These are phyloP conservation scores for Ashbya aceris DNA, from an alignment of 1,139 yeast genomes.

Conservation along the genomic window DNA sequence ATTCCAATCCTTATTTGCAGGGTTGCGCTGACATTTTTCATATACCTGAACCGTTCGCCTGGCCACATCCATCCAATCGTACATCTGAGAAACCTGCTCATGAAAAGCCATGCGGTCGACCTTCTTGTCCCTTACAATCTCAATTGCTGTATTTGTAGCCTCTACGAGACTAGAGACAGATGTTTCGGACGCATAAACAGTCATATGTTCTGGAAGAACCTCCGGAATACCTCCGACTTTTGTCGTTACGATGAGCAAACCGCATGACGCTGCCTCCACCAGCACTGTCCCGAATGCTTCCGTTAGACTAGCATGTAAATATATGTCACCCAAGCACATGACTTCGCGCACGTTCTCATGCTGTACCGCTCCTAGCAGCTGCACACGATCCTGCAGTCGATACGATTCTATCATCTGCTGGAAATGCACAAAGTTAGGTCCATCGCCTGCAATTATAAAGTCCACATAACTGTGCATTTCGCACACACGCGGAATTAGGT, in stretches of 20 bases:
- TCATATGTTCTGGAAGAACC: conserved; percentile 88
- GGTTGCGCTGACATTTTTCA: conserved; percentile 32
- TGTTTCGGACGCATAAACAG: conserved; percentile 74
- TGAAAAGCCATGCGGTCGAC: conserved; percentile 75
- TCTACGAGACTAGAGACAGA: conserved; percentile 70
- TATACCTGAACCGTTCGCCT: conserved; percentile 77
- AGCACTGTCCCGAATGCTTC: conserved; percentile 98
- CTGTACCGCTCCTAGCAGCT: conserved; percentile 73
- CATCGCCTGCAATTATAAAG: conserved; percentile 91
- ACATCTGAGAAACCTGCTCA: conserved; percentile 67
- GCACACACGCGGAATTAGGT: conserved; percentile 81
- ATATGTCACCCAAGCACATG: conserved; percentile 90
- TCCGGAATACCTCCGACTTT: conserved; percentile 98
- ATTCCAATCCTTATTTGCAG: conserved; percentile 41
- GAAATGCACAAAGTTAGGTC: conserved; percentile 86
- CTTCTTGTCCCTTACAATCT: conserved; percentile 43
- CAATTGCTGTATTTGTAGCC: conserved; percentile 60
- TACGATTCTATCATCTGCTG: conserved; percentile 91
- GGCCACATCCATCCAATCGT: conserved; percentile 91
- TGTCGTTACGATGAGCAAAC: conserved; percentile 86
- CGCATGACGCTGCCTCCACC: conserved; percentile 97
- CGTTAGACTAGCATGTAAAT: conserved; percentile 85
- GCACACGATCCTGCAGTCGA: conserved; percentile 80
- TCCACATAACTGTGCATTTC: conserved; percentile 51
- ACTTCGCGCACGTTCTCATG: conserved; percentile 92